Conservation (phyloP, 2,329 filamentous ascomycete genomes). For the Beauveria sp. region DNA sequence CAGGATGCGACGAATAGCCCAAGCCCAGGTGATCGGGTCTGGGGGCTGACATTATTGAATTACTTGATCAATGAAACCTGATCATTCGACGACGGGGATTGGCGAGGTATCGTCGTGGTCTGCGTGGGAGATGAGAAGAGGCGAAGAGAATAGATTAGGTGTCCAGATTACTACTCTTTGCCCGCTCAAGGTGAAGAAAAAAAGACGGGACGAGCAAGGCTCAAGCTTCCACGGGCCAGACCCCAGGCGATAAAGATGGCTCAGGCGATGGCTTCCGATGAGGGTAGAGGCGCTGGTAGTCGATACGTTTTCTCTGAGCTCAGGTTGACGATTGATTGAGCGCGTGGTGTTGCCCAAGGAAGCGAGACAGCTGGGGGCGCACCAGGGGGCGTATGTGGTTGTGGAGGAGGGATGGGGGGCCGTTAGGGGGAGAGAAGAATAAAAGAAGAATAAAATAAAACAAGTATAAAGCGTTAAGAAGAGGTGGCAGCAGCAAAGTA, state of each 20-base stretch:
- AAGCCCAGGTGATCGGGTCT: conserved; percentile 82
- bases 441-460: conserved; percentile 1
- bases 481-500: background rate
- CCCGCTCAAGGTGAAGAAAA: background rate
- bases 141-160: background rate
- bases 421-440: background rate
- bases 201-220: background rate
- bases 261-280: background rate
- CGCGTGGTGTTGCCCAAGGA: background rate
- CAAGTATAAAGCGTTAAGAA: conserved; percentile 2
- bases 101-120: background rate
- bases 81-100: background rate
- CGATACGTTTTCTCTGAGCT: background rate
- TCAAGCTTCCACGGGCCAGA: background rate
- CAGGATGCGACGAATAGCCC: conserved; percentile 67
- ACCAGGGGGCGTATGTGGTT: background rate
- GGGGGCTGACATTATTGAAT: conserved; percentile 83
- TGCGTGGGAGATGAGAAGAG: background rate
- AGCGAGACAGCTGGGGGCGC: background rate
- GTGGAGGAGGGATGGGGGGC: background rate
- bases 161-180: background rate
- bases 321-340: background rate
- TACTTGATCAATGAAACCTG: background rate
- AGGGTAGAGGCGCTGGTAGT: background rate
- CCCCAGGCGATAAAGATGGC: background rate